Base-by-base conservation (phyloP, 192 early-diverging fungal genomes). In the Entomortierella beljakovae region DNA sequence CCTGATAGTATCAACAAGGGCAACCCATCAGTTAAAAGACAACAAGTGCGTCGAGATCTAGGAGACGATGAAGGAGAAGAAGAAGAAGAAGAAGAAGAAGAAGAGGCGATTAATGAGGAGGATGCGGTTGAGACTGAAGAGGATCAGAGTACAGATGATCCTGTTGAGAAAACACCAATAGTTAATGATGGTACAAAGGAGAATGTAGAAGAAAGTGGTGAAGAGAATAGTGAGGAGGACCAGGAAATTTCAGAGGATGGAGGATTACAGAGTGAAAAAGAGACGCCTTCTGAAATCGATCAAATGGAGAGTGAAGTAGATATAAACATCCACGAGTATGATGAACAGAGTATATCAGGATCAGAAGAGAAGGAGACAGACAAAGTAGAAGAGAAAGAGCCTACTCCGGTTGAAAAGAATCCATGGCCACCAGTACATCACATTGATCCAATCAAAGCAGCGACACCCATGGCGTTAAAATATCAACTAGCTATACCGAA, bases 241-340 rank as follows among this genome's bases (percentile, higher is more conserved):
- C 15, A 62, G 2, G 40, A 4, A 1, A 1, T 10, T 0, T 29
- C 40, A 40, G 59, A 28, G 42, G 53, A 77, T 32, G 61, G 48
- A 58, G 15, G 50, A 7, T 60, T 57, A 28, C 60, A 69, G 1
- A 42, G 11, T 22, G 55, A 29, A 20, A 25, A 58, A 5, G 57
- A 60, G 31, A 9, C 26, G 28, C n/a, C 0, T 23, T 26, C 22
- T 18, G 57, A 25, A 13, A 29, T 50, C 4, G 64, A 49, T 4
- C 34, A 61, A 28, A 64, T 37, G 20, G 55, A 11, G 29, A 33
- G 20, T 1, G 32, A 40, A 10, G 61, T 64, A 25, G 71, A 74
- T 48, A 59, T 79, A 28, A 79, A 79, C 33, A n/a, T 70, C 20
- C 67, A 79, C 49, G 67, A 64, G 35, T 79, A 79, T 31, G 75